phyloP scores from a whole-genome alignment of 169 alveolate genomes.

The Perkinsus chesapeaki region DNA sequence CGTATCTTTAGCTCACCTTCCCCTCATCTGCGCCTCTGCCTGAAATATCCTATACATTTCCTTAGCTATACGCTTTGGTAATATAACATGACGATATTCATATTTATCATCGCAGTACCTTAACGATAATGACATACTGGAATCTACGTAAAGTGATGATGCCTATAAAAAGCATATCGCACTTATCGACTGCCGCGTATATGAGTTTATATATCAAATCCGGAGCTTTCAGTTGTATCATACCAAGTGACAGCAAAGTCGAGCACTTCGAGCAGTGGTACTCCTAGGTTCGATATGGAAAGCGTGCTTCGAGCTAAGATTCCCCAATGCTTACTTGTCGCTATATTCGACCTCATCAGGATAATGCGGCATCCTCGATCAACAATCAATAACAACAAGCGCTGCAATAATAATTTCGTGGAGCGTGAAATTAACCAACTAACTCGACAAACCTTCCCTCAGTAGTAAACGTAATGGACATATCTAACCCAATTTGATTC shows the following conservation, averaged over 20 bases:
- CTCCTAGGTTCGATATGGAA: background rate
- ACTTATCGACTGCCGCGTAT: too few relatives aligned
- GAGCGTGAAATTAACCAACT: background rate
- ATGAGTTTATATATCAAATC: too few relatives aligned
- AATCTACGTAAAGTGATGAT: too few relatives aligned
- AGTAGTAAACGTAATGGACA: background rate
- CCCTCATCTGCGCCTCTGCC: background rate
- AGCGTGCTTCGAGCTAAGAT: conserved; percentile 64
- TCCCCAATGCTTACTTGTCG: conserved; percentile 65
- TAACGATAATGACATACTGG: too few relatives aligned
- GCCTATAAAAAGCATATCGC: too few relatives aligned
- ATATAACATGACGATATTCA: conserved; percentile 34
- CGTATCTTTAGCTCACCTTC: too few relatives aligned
- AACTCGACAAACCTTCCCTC: background rate
- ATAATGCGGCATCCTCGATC: conserved; percentile 39
- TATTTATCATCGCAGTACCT: background rate
- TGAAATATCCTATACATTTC: background rate
- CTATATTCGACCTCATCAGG: conserved; percentile 75
- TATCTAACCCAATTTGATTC: background rate
- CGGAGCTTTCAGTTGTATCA: too few relatives aligned
- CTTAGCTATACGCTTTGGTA: conserved; percentile 35
- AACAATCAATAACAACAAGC: background rate
- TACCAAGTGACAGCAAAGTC: too few relatives aligned
- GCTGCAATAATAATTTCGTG: background rate
- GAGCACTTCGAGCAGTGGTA: too few relatives aligned